Percentiles rank a stretch among this genome's conserved stretches.
phyloP scores from a whole-genome alignment of 2,329 filamentous ascomycete species.

The Leptographium galeiforme region DNA sequence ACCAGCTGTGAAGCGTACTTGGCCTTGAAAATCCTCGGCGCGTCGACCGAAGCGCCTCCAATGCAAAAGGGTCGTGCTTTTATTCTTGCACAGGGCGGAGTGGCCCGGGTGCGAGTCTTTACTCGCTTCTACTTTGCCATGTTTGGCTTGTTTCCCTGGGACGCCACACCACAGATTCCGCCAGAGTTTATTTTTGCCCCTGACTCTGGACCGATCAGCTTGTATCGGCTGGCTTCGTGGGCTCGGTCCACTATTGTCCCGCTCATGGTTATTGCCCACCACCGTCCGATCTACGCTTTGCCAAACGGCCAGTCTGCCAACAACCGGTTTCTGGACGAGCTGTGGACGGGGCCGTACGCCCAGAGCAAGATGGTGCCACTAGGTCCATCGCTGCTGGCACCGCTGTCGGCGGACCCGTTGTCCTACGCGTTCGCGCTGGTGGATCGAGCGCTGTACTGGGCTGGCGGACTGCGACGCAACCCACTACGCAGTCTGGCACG shows the following conservation, averaged over 20 bases:
- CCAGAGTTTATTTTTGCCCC: constrained; percentile 21
- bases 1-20: constrained; percentile 20
- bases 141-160: constrained; percentile 22
- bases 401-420: background rate
- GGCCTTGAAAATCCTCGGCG: constrained; percentile 19
- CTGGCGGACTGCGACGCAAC: constrained; percentile 8
- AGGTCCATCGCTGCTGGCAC: background rate
- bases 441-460: constrained; percentile 6
- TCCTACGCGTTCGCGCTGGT: background rate
- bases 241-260: constrained; percentile 14
- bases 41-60: constrained; percentile 5
- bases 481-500: constrained; percentile 10
- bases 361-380: constrained; percentile 3
- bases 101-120: constrained; percentile 16
- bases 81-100: constrained; percentile 15
- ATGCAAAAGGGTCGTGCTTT: constrained; percentile 15
- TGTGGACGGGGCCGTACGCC: constrained; percentile 15
- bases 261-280: constrained; percentile 15
- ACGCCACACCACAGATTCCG: constrained; percentile 18
- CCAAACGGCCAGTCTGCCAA: constrained; percentile 13
- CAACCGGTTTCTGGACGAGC: constrained; percentile 19
- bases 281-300: constrained; percentile 17
- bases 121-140: constrained; percentile 9
- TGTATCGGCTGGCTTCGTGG: constrained; percentile 18
- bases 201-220: constrained; percentile 14